Evolutionary conservation across 192 early-diverging fungal genomes (phyloP), one percentile per base, ranked within the genome.

Genomic region (Backusella mclennaniae): DNA sequence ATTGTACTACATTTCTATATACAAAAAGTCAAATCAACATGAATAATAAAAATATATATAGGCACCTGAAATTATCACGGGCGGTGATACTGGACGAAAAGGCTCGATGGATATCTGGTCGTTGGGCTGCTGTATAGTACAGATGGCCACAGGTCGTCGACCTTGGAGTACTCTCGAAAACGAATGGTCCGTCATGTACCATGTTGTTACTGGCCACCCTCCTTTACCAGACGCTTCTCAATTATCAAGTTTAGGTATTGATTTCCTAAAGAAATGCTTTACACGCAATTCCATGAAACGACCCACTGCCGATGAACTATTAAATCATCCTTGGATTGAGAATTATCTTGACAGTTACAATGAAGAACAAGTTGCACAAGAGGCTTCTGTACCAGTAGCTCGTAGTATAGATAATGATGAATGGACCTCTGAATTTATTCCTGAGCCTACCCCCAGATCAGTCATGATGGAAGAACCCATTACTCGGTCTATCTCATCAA

Each of bases 121-220:
- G 6, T 78, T 97, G 59, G 96, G 94, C 14, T 98, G 96, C 77
- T 96, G 94, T 77, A 86, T 98, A 15, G 83, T 96, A 38, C 95
- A 96, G 78, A 95, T 98, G 94, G 86, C 94, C 2, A 96, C 95
- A 0, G 96, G 96, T n/a, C 82, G 88, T 38, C 90, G 90, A 68
- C 95, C 96, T 2, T 97, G 96, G 96, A 86, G 92, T 19, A 90
- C 92, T 66, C 70, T 97, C 35, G 96, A 97, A 73, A 97, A 97
- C 75, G 94, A 97, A 83, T 97, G 94, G 94, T 93, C 96, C 1
- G 91, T 97, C 36, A 97, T 97, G 94, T 97, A 93, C 77, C 93
- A 96, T 75, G 94, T 95, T 7, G 92, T 92, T 0, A 88, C 90
- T 4, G 88, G 90, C 4, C 89, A 91, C 53, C 93, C 95, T 42